Evolutionary conservation across 2,329 filamentous ascomycete genomes (phyloP), one percentile per base, ranked within the genome.

Genomic region (Colletotrichum viniferum): DNA sequence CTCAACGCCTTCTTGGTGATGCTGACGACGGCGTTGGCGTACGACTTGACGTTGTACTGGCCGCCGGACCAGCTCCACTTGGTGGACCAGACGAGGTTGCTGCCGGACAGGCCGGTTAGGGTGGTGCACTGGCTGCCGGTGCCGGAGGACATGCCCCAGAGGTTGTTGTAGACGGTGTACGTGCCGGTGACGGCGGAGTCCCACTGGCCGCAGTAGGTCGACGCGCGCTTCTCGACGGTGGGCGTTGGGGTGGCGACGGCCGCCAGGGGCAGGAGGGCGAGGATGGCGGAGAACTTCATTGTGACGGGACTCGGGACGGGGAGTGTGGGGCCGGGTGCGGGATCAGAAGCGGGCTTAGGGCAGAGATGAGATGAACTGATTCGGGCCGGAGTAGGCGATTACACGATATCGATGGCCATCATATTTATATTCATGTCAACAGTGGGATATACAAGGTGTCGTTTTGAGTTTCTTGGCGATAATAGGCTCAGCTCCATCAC

Each of bases 41-140:
- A 88, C 60, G 84, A 85, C 81, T 88, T 88, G 61, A 88, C 86
- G 62, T 84, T 80, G 78, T 78, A 73, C 14, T 77, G 70, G 6
- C 80, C 81, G 65, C 85, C 85, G 26, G 81, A 78, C 86, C 86
- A 87, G 34, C 79, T 80, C 84, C 84, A 88, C 16, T 79, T 80
- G 13, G 83, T 84, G 74, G 83, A 82, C 85, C 86, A 88, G 52
- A 82, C 77, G 58, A 87, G 80, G 8, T 77, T 82, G 73, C 73
- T 79, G 73, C 81, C 82, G 66, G 76, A 81, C 56, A 81, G 77
- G 30, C 81, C 83, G 74, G 85, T 82, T 14, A 87, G 77, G 8
- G 80, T 81, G 16, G 85, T 84, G 80, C 86, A 87, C 79, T 87
- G 86, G 21, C 73, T 79, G 68, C 86, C 86, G 26, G 78, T 76